Percentiles rank a stretch among this genome's conserved stretches.
These are phyloP conservation scores for Dispira simplex DNA, from an alignment of 192 early-diverging fungal species.

Conservation along the genomic window DNA sequence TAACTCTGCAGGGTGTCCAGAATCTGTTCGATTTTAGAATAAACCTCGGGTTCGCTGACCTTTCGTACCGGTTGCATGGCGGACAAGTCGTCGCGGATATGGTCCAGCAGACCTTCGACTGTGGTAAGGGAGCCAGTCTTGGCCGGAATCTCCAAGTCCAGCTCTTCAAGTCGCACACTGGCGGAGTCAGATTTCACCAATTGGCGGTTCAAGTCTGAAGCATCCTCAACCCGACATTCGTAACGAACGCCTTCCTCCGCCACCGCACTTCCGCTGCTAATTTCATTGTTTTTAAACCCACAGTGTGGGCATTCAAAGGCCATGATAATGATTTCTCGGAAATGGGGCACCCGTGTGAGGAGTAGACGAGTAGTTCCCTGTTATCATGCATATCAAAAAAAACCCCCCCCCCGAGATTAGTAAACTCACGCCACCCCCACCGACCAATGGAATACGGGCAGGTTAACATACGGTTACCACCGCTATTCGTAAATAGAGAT, in stretches of 20 bases:
- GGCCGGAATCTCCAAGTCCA: conserved; percentile 81
- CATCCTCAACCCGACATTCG: conserved; percentile 40
- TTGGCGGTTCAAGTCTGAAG: conserved; percentile 79
- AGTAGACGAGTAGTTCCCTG: conserved; percentile 74
- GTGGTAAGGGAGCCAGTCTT: conserved; percentile 76
- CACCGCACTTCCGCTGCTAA: conserved; percentile 73
- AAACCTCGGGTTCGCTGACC: conserved; percentile 40
- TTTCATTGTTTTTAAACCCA: conserved; percentile 74
- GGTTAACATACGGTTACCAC: not conserved
- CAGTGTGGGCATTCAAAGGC: conserved; percentile 84
- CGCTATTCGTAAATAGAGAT: not conserved
- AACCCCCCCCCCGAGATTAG: not conserved
- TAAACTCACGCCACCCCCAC: not conserved
- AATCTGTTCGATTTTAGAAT: conserved; percentile 56
- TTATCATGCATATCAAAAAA: not conserved
- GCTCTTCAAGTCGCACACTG: conserved; percentile 57
- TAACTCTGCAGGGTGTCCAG: conserved; percentile 45
- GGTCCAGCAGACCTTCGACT: conserved; percentile 66
- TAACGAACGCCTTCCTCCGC: conserved; percentile 64
- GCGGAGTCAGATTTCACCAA: conserved; percentile 77
- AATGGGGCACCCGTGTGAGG: conserved; percentile 85
- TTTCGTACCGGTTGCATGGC: conserved; percentile 67
- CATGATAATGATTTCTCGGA: conserved; percentile 72
- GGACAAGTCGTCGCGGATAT: conserved; percentile 66
- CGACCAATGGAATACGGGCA: not conserved